Percentiles rank a stretch among this genome's conserved stretches.
phyloP scores from a whole-genome alignment of 2,329 filamentous ascomycete species.

The Fusarium secorum region DNA sequence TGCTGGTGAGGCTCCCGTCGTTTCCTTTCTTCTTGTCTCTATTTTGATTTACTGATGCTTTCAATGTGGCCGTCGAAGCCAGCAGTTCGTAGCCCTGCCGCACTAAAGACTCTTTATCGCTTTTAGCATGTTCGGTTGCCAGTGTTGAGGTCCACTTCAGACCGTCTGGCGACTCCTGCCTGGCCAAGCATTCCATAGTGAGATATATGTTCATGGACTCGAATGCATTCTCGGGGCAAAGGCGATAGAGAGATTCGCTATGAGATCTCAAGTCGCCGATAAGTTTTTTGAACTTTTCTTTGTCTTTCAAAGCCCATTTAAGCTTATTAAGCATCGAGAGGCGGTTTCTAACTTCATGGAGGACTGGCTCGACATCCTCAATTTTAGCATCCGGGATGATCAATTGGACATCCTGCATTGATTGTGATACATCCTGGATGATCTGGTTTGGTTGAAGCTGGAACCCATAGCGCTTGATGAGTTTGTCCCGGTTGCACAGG shows the following conservation, averaged over 20 bases:
- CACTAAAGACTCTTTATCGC: neutral
- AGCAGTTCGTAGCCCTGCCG: neutral
- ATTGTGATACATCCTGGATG: neutral
- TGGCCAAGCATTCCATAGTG: neutral
- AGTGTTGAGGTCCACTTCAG: neutral
- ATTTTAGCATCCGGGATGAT: neutral
- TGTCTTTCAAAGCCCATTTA: neutral
- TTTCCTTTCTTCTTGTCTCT: fast-evolving
- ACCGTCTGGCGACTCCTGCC: neutral
- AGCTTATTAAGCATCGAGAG: neutral
- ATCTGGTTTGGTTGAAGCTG: neutral
- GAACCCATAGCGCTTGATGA: neutral
- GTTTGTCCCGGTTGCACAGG: neutral
- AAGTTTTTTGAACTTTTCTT: neutral
- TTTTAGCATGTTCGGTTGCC: fast-evolving
- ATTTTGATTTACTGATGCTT: neutral
- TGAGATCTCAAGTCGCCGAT: neutral
- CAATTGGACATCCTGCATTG: neutral
- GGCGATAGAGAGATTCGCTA: neutral
- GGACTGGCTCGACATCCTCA: neutral
- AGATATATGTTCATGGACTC: neutral
- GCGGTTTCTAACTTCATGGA: neutral
- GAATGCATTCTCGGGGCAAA: neutral
- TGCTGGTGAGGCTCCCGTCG: fast-evolving
- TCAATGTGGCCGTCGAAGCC: neutral